phyloP scores from a whole-genome alignment of 2,329 filamentous ascomycete genomes.

The Kalmusia sp. region DNA sequence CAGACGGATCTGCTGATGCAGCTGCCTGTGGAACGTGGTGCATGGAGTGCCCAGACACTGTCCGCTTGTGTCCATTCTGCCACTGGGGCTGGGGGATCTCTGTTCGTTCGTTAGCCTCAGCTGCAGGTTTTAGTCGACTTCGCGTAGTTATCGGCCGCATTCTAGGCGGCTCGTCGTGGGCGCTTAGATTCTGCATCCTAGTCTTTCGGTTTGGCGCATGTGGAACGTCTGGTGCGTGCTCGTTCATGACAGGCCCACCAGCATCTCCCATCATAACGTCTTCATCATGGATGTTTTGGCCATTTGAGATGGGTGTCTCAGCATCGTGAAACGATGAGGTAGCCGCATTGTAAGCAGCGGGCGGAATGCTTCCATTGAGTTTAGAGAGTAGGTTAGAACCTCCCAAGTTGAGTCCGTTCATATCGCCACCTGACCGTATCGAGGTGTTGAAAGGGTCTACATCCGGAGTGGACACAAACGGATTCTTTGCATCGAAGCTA shows the following conservation, averaged over 20 bases:
- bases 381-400: slow-evolving; percentile 49
- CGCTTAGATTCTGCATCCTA: slow-evolving; percentile 41
- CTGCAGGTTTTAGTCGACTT: slow-evolving; percentile 46
- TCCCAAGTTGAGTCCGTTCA: slow-evolving; percentile 41
- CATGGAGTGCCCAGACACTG: slow-evolving; percentile 81
- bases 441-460: slow-evolving; percentile 55
- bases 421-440: slow-evolving; percentile 37
- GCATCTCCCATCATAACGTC: slow-evolving; percentile 52
- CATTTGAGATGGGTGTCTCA: slow-evolving; percentile 57
- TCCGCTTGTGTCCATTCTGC: slow-evolving; percentile 78
- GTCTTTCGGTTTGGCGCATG: slow-evolving; percentile 55
- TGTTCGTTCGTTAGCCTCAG: slow-evolving; percentile 48
- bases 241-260: slow-evolving; percentile 40
- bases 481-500: slow-evolving; percentile 30
- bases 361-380: slow-evolving; percentile 51
- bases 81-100: slow-evolving; percentile 40
- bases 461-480: slow-evolving; percentile 44
- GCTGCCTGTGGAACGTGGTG: slow-evolving; percentile 37
- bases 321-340: slow-evolving; percentile 36
- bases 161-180: slow-evolving; percentile 45
- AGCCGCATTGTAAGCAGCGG: slow-evolving; percentile 25
- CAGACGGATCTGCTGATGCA: slow-evolving; percentile 46
- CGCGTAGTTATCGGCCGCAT: slow-evolving; percentile 50
- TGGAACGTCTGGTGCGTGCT: slow-evolving; percentile 51
- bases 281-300: slow-evolving; percentile 49